Evolutionary conservation across 192 early-diverging fungal species (phyloP).

Genomic region (Dispira parvispora): DNA sequence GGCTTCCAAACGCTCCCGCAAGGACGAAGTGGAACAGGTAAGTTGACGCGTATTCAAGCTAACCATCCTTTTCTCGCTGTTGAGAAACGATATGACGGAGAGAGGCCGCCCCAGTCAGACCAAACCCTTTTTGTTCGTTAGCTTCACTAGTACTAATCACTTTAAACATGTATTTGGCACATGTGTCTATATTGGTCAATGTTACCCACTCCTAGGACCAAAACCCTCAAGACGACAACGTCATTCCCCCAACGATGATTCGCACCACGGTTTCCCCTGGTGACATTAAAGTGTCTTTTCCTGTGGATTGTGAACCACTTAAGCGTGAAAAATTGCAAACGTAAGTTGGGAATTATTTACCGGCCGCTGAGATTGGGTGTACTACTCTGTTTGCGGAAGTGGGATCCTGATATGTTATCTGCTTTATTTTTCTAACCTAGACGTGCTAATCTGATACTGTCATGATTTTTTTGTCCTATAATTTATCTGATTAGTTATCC

Average conservation of each 20-base stretch:
- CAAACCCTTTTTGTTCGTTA: conserved; percentile 8
- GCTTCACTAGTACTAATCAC: conserved; percentile 7
- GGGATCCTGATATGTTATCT: conserved; percentile 10
- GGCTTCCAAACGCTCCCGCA: conserved; percentile 45
- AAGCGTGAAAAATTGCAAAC: conserved; percentile 12
- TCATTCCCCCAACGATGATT: too few species aligned
- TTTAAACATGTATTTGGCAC: conserved; percentile 11
- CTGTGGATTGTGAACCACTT: too few species aligned
- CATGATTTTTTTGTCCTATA: conserved; percentile 15
- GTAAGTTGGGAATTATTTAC: conserved; percentile 10
- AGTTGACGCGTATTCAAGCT: conserved; percentile 3
- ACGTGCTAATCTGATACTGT: conserved; percentile 14
- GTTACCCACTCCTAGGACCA: conserved; percentile 10
- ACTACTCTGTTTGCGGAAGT: background rate
- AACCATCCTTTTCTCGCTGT: background rate
- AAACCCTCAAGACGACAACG: background rate
- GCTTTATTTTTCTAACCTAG: conserved; percentile 15
- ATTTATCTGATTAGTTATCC: conserved; percentile 24
- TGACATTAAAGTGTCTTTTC: too few species aligned
- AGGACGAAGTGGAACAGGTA: conserved; percentile 36
- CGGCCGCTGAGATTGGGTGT: background rate
- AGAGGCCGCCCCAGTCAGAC: conserved; percentile 26
- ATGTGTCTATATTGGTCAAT: background rate
- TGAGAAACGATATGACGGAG: conserved; percentile 16
- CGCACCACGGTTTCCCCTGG: too few species aligned